phyloP scores from a whole-genome alignment of 140 eudicot species.

The Ambrosia hybrid region DNA sequence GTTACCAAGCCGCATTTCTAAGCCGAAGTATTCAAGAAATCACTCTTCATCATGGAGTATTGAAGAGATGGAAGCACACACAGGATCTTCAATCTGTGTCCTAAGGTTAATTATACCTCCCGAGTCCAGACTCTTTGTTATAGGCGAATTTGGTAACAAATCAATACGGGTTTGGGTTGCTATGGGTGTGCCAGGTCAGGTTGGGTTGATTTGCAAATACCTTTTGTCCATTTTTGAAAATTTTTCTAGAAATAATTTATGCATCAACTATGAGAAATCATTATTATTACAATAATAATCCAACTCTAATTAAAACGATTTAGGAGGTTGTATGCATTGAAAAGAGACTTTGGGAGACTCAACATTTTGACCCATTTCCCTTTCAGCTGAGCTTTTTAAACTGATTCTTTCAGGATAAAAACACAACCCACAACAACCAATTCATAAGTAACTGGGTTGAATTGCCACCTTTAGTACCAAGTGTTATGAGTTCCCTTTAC shows the following conservation, averaged over 20 bases:
- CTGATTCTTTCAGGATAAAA: background rate
- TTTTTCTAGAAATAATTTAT: too few species aligned
- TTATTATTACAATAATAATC: too few species aligned
- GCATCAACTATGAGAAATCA: too few species aligned
- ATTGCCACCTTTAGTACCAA: background rate
- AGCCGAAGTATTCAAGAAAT: conserved; percentile 47
- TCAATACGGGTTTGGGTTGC: conserved; percentile 5
- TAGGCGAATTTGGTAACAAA: background rate
- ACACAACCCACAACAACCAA: conserved; percentile 7
- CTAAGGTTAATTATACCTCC: conserved; percentile 48
- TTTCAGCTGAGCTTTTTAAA: too few species aligned
- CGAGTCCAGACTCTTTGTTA: background rate
- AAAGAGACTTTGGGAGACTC: too few species aligned
- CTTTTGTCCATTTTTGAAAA: background rate
- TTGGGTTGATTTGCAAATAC: background rate
- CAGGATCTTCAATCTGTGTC: conserved; percentile 88
- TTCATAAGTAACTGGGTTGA: background rate
- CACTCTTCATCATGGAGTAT: conserved; percentile 50
- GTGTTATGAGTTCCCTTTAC: conserved; percentile 30
- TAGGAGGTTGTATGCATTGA: too few species aligned
- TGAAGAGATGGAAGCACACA: conserved; percentile 67
- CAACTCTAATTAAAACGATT: too few species aligned
- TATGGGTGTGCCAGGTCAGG: background rate
- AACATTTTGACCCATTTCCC: too few species aligned
- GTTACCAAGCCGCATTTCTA: conserved; percentile 84